Percentiles rank a stretch among this genome's conserved stretches.
These are phyloP conservation scores for Verticillium isaacii DNA, from an alignment of 2,329 filamentous ascomycete genomes.

Conservation along the genomic window DNA sequence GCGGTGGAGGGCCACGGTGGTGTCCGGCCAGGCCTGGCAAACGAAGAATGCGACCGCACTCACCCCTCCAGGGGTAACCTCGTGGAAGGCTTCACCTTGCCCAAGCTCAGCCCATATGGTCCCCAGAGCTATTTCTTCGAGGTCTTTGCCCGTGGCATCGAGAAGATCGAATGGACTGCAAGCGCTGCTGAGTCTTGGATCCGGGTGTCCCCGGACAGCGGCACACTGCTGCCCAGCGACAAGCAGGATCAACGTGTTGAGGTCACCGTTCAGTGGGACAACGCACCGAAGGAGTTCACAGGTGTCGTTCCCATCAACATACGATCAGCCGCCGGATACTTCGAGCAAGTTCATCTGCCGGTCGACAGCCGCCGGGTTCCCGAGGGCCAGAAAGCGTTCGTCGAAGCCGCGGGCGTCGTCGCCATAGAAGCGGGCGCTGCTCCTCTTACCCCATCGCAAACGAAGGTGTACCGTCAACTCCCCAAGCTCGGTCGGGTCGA, in stretches of 20 bases:
- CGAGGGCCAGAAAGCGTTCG: slow-evolving; percentile 18
- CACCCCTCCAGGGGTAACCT: slow-evolving; percentile 33
- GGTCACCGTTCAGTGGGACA: slow-evolving; percentile 26
- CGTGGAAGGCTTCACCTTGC: slow-evolving; percentile 21
- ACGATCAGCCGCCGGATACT: slow-evolving; percentile 26
- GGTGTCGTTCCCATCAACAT: slow-evolving; percentile 33
- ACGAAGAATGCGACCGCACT: slow-evolving; percentile 49
- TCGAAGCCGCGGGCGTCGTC: slow-evolving; percentile 26
- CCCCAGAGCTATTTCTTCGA: slow-evolving; percentile 26
- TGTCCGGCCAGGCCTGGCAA: slow-evolving; percentile 30
- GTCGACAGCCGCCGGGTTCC: slow-evolving; percentile 20
- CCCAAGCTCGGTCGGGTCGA: slow-evolving; percentile 23
- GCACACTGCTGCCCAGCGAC: slow-evolving; percentile 23
- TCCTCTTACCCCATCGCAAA: slow-evolving; percentile 11
- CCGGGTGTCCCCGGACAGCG: slow-evolving; percentile 20
- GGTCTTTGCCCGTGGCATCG: slow-evolving; percentile 27
- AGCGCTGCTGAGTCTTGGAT: slow-evolving; percentile 26
- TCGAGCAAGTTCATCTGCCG: slow-evolving; percentile 28
- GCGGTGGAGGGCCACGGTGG: slow-evolving; percentile 26
- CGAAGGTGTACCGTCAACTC: slow-evolving; percentile 19
- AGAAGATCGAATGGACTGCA: slow-evolving; percentile 22
- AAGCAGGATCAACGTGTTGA: slow-evolving; percentile 22
- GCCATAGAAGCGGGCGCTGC: slow-evolving; percentile 23
- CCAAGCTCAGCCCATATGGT: slow-evolving; percentile 24
- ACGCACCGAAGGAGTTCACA: slow-evolving; percentile 33